These are phyloP conservation scores for Uronychia setigera DNA, from an alignment of 73 alveolate genomes.

Conservation along the genomic window DNA sequence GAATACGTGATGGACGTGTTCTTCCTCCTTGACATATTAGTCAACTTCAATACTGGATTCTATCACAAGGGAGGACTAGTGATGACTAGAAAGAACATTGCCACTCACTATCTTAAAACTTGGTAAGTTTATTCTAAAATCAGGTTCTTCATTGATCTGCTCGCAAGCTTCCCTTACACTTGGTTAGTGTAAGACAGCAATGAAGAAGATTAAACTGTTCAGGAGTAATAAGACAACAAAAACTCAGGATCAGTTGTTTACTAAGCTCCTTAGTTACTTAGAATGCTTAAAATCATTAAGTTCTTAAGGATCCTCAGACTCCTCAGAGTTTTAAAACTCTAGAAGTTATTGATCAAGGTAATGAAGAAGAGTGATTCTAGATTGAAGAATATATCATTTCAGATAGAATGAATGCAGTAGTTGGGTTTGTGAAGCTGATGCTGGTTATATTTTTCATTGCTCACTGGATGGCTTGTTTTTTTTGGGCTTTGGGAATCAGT, in stretches of 20 bases:
- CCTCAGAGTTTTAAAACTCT: slow-evolving; percentile 69
- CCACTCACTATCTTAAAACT: slow-evolving; percentile 14
- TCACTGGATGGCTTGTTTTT: slow-evolving; percentile 80
- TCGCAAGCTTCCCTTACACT: slow-evolving; percentile 35
- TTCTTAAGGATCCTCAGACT: slow-evolving; percentile 72
- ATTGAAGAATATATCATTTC: slow-evolving; percentile 62
- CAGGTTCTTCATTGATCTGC: slow-evolving; percentile 46
- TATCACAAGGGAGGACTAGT: slow-evolving; percentile 29
- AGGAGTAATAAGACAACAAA: neutral
- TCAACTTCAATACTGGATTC: slow-evolving; percentile 46
- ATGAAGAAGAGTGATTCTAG: neutral
- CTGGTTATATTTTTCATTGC: slow-evolving; percentile 49
- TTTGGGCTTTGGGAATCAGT: slow-evolving; percentile 40
- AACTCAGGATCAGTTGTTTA: neutral
- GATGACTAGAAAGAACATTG: slow-evolving; percentile 7
- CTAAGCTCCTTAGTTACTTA: slow-evolving; percentile 53
- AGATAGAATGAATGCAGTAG: slow-evolving; percentile 41
- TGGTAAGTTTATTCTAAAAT: slow-evolving; percentile 14
- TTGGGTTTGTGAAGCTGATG: slow-evolving; percentile 45
- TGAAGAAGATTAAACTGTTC: neutral
- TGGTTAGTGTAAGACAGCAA: neutral
- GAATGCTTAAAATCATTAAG: slow-evolving; percentile 68
- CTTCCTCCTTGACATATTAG: slow-evolving; percentile 38
- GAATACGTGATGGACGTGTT: slow-evolving; percentile 34
- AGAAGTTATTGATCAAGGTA: slow-evolving; percentile 24